Evolutionary conservation across 2,329 filamentous ascomycete genomes (phyloP), one percentile per base, ranked within the genome.

Genomic region (Cercospora zeina): DNA sequence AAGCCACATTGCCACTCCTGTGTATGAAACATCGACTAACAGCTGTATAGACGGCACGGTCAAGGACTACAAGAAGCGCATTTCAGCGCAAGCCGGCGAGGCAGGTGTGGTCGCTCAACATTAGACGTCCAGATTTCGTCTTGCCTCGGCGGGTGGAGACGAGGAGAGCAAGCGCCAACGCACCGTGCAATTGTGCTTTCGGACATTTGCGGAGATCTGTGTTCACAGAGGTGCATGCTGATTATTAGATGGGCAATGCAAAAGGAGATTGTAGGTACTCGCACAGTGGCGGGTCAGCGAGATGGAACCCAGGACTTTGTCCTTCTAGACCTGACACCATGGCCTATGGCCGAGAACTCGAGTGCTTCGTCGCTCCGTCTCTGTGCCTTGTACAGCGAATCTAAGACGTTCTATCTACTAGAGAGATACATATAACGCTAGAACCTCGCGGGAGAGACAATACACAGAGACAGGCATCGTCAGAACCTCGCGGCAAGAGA

Each of bases 11-110:
- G 89, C 21, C 21, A 49, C 21, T 13, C 13, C 14, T 49, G 24
- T 7, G 13, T 30, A 49, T 27, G 8, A 13, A 13, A 8, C 16
- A 53, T 53, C 42, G n/a, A 14, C 49, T 53, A 34, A 53, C 30
- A 33, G 13, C 27, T 34, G 49, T 14, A 53, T 11, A 53, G 49
- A 47, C 64, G 95, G 95, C 34, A 93, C 96, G 71, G 93, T 99
- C 57, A 90, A 96, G 78, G 88, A 90, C 65, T 99, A 99, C 82
- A 99, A 99, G 88, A 96, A 93, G 86, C 88, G 90, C 77, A 97
- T 99, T 72, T 86, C 87, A 16, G 62, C 62, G 13, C 93, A 93
- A 21, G 62, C 62, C 11, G 89, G 96, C 75, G 88, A 88, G 58
- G 87, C 89, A 51, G 95, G 95, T 69, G 95, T 93, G 61, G 86